A percentile compares a stretch with the other conserved stretches of the same genome.
Conservation (phyloP, 2,329 filamentous ascomycete genomes). For the Botrytis hyacinthi region DNA sequence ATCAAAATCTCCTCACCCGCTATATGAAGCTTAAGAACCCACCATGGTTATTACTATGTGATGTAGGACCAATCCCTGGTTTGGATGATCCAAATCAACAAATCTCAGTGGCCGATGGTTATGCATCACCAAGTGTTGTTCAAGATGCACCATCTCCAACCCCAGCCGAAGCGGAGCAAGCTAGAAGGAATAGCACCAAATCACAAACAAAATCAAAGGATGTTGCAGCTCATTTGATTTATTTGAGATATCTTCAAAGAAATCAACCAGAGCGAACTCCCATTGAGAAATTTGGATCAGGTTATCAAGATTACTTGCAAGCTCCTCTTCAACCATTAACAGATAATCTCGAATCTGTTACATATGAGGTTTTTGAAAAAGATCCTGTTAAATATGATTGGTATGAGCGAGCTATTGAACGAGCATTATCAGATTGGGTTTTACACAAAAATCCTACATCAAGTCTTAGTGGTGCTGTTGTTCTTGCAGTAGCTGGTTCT, state of each 20-base stretch:
- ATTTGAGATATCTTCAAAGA: conserved; percentile 79
- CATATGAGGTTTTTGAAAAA: conserved; percentile 97
- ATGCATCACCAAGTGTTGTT: conserved; percentile 45
- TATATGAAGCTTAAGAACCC: conserved; percentile 64
- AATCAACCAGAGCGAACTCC: conserved; percentile 67
- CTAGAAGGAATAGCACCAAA: conserved; percentile 38
- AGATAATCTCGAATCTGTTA: conserved; percentile 94
- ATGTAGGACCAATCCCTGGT: conserved; percentile 53
- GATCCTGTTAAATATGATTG: conserved; percentile 97
- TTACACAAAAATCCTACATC: conserved; percentile 70
- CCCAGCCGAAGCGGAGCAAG: conserved; percentile 69
- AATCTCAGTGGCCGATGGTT: conserved; percentile 34
- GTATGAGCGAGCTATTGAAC: conserved; percentile 81
- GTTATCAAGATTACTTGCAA: conserved; percentile 92
- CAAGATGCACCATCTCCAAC: conserved; percentile 45
- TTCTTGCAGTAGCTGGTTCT: conserved; percentile 89
- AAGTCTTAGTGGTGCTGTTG: conserved; percentile 66
- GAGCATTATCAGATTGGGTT: conserved; percentile 79
- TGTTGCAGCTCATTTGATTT: conserved; percentile 67
- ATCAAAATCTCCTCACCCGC: conserved; percentile 59
- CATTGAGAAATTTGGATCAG: conserved; percentile 68
- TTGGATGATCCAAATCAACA: conserved; percentile 38
- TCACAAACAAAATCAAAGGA: conserved; percentile 50
- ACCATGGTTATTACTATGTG: conserved; percentile 63
- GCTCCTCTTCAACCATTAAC: conserved; percentile 91